Percentiles rank a stretch among this genome's conserved stretches.
Evolutionary conservation across 1,284 basidiomycete species (phyloP).

Genomic region (Hortiboletus rubellus): DNA sequence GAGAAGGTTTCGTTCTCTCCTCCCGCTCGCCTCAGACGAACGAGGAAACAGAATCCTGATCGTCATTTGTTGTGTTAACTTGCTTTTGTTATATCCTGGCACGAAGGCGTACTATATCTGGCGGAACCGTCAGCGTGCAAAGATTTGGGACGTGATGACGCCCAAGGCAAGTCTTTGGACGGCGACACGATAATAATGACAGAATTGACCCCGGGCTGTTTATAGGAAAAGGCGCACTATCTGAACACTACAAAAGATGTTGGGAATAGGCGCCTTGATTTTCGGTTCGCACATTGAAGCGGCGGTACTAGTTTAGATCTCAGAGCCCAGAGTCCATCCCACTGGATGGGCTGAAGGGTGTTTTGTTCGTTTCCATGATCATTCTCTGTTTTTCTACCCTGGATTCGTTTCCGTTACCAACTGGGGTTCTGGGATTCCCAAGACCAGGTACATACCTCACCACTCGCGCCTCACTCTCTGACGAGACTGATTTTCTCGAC

Average conservation of each 20-base stretch:
- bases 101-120: constrained; percentile 54
- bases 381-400: no score
- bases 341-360: no score
- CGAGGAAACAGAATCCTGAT: constrained; percentile 51
- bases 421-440: no score
- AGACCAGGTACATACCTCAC: no score
- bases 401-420: no score
- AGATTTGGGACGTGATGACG: constrained; percentile 54
- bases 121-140: constrained; percentile 49
- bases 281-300: constrained; percentile 40
- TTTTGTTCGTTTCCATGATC: no score
- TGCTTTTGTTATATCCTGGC: constrained; percentile 50
- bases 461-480: no score
- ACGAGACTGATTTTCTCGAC: no score
- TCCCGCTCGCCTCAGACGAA: constrained; percentile 37
- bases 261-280: constrained; percentile 41
- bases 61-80: constrained; percentile 46
- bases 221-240: constrained; percentile 43
- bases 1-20: not conserved
- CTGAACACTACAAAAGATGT: constrained; percentile 43
- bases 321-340: not conserved
- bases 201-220: not conserved
- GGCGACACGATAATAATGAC: not conserved
- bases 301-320: not conserved
- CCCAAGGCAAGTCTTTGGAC: constrained; percentile 37